Percentiles rank a stretch among this genome's conserved stretches.
Conservation (phyloP, 352 stramenopile genomes). For the Globisporangium perplexum region DNA sequence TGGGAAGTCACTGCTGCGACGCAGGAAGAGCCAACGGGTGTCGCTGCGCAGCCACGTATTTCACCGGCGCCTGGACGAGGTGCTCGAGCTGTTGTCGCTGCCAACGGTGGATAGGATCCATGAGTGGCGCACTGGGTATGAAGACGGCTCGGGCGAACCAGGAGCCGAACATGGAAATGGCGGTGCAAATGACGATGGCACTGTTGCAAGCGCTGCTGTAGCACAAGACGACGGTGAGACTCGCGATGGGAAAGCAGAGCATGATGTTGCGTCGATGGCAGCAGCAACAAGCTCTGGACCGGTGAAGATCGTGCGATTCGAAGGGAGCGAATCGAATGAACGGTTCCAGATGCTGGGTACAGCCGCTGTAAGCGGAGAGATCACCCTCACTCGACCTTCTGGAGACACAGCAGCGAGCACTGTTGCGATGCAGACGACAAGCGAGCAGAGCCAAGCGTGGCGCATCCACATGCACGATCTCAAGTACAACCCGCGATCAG, state of each 20-base stretch:
- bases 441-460: background rate
- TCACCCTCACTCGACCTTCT: no score
- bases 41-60: background rate
- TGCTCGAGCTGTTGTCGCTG: background rate
- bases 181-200: no score
- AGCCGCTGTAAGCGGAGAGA: no score
- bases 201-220: no score
- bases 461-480: background rate
- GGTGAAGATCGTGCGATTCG: background rate
- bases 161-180: no score
- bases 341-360: background rate
- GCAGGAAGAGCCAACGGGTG: conserved; percentile 1
- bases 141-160: no score
- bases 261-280: no score
- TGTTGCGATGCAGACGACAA: no score
- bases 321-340: background rate
- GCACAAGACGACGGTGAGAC: no score
- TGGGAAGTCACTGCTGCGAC: background rate
- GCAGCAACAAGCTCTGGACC: no score
- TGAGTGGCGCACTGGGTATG: background rate
- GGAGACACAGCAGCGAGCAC: no score
- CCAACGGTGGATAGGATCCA: background rate
- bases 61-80: background rate
- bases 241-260: no score
- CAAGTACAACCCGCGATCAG: background rate